Conservation (phyloP, 495 filamentous ascomycete genomes). For the Rostrohypoxylon terebratum region DNA sequence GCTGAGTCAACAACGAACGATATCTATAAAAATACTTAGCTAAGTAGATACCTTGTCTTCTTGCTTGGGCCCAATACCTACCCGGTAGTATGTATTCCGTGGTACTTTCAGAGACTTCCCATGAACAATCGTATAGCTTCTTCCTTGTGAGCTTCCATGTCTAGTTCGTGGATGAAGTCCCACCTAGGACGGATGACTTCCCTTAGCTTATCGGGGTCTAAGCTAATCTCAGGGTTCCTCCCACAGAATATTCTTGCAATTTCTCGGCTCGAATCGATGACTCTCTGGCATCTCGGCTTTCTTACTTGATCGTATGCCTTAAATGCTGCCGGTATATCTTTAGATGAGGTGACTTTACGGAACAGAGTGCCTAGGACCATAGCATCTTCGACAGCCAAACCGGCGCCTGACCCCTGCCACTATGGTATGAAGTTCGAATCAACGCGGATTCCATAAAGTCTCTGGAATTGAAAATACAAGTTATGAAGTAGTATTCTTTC, state of each 20-base stretch:
- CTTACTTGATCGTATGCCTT: conserved; percentile 35
- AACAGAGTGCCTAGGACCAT: conserved; percentile 61
- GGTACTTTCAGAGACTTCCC: background rate
- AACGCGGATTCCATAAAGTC: background rate
- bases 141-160: conserved; percentile 3
- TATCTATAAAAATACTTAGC: background rate
- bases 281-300: conserved; percentile 32
- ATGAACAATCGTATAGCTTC: background rate
- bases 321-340: conserved; percentile 30
- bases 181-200: background rate
- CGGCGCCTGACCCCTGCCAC: conserved; percentile 72
- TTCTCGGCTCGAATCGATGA: conserved; percentile 50
- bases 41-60: background rate
- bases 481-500: background rate
- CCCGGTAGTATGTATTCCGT: background rate
- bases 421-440: background rate
- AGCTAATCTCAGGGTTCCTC: background rate
- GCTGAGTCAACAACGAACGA: background rate
- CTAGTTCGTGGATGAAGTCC: background rate
- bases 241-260: background rate
- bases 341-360: conserved; percentile 23
- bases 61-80: background rate
- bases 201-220: background rate
- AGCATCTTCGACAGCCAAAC: conserved; percentile 72
- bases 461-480: background rate